Base-by-base conservation (phyloP, 2,329 filamentous ascomycete genomes). In the Aspergillus sp. region DNA sequence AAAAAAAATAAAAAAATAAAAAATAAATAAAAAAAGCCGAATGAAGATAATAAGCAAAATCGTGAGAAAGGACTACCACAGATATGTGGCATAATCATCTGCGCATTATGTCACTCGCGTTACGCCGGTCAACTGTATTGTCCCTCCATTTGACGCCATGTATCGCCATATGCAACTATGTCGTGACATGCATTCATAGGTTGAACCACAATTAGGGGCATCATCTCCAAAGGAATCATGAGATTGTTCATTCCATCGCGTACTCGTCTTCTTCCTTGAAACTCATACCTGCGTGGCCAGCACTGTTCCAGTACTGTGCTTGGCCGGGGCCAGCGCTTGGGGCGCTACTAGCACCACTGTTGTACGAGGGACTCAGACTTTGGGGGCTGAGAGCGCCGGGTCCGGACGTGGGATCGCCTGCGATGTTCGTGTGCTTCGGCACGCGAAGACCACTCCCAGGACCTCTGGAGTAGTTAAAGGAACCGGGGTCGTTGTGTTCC, bases 241-340 rank as follows among this genome's bases (percentile, higher is more conserved):
- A 19, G 19, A 19, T 19, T 19, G 19, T 19, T 19, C 19, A 19
- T 19, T 93, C 87, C 86, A 94, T 94, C 61, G 81, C 82, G 61
- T 86, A 94, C 70, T 95, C 90, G 57, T 96, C 90, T 69, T 96
- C 90, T 66, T 95, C 90, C 68, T 95, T 95, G 71, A 96, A 88
- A 64, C 84, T 83, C 61, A 87, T 74, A 27, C 75, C 76, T 40
- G 82, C 78, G 48, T 73, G 70, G 12, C 71, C 71, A 27, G 67
- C 69, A 50, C 59, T 70, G 59, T 65, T 72, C 75, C 74, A 80
- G 62, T 73, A 78, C 52, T 78, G 74, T 42, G 75, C 71, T 53
- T 79, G 75, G 5, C 64, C 61, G n/a, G 61, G 56, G 39, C 59
- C 65, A 29, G 66, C 69, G 47, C 71, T 73, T 56, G 72, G 73